Evolutionary conservation across 2,329 filamentous ascomycete genomes (phyloP), one percentile per base, ranked within the genome.

Genomic region (Fusarium haematococcum): DNA sequence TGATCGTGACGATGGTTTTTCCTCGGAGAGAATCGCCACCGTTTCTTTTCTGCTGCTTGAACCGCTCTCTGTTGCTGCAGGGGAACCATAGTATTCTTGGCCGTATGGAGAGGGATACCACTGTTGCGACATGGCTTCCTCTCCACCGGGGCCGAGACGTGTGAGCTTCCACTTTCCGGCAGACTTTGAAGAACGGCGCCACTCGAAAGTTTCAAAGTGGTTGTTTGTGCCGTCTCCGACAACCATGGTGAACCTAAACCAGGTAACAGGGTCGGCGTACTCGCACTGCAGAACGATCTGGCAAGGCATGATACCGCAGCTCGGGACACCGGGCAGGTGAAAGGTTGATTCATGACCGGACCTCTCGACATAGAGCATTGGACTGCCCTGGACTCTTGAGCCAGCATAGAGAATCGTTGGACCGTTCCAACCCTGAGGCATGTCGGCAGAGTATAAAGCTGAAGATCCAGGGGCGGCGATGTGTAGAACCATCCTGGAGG

Each of bases 131-230:
- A 50, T 50, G 25, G 30, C 45, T 30, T 50, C 45, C 3, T 50
- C 45, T 50, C 16, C 45, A 33, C 27, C 27, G 48, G 50, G 50
- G 10, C 74, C 67, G 0, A 75, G 32, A 0, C 70, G 72, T 1
- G 70, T 37, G 0, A 77, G 74, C 13, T 77, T 69, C 74, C 74
- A 77, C 1, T 68, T 66, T 10, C 45, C 45, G 9, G 45, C 45
- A 50, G 67, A 57, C 57, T 63, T 63, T 6, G 67, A 37, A 1
- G 74, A 69, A 2, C 32, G n/a, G 0, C 61, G 54, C 74, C 74
- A 76, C 10, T 76, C 73, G 0, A 76, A 76, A 0, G 54, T 50
- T 30, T 76, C 70, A 13, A 63, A 65, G 7, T 65, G 41, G 1
- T 56, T 39, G 25, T 32, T 45, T 1, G 25, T 56, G 1, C 68